phyloP scores from a whole-genome alignment of 2,329 filamentous ascomycete species.

The Colletotrichum acutatum region DNA sequence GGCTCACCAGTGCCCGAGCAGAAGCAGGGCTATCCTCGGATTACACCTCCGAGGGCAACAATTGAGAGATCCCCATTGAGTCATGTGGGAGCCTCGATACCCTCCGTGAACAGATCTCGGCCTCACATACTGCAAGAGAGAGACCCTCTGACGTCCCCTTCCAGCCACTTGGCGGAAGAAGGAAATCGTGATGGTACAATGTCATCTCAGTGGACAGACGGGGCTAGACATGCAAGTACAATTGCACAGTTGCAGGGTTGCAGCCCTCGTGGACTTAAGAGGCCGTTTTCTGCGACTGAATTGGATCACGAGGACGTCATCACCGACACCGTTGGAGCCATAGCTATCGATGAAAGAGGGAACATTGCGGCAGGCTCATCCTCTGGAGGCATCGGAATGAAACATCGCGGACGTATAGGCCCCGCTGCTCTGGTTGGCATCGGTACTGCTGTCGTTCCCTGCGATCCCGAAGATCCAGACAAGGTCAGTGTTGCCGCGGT shows the following conservation, averaged over 20 bases:
- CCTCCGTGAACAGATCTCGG: constrained; percentile 17
- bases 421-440: constrained; percentile 94
- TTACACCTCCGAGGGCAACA: constrained; percentile 22
- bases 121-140: constrained; percentile 7
- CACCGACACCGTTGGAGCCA: constrained; percentile 95
- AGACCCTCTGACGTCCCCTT: background rate
- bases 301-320: constrained; percentile 69
- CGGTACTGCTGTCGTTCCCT: constrained; percentile 88
- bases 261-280: constrained; percentile 48
- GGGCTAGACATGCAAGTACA: constrained; percentile 18
- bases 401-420: constrained; percentile 89
- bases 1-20: constrained; percentile 37
- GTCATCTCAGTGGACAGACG: constrained; percentile 31
- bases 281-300: constrained; percentile 41
- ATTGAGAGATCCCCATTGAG: constrained; percentile 42
- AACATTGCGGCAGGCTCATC: constrained; percentile 95
- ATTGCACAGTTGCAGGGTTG: constrained; percentile 31
- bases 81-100: constrained; percentile 38
- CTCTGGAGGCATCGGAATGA: constrained; percentile 98
- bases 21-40: constrained; percentile 5
- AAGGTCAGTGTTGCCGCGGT: constrained; percentile 81
- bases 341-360: constrained; percentile 87
- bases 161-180: constrained; percentile 13
- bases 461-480: constrained; percentile 75
- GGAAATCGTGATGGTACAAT: constrained; percentile 33